Conservation (phyloP, 192 early-diverging fungal genomes). For the Entophlyctis luteolus region DNA sequence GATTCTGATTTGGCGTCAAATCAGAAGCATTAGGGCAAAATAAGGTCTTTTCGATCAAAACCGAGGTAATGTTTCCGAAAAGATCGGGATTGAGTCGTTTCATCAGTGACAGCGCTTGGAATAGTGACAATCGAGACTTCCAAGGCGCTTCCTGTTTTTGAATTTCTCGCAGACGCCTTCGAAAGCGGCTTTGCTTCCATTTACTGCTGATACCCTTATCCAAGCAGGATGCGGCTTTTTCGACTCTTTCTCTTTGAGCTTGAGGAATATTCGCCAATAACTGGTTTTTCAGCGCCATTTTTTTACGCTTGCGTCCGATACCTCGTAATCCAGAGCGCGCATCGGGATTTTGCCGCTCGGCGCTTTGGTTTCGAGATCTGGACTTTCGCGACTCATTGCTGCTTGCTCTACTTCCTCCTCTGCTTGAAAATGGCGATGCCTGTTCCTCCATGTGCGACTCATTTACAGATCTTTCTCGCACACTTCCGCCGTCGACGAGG, state of each 20-base stretch:
- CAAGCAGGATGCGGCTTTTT: slow-evolving; percentile 35
- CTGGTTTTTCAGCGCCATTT: slow-evolving; percentile 22
- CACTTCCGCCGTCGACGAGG: slow-evolving; percentile 19
- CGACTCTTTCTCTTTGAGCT: slow-evolving; percentile 37
- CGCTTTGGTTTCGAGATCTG: slow-evolving; percentile 21
- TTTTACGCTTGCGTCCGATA: slow-evolving; percentile 27
- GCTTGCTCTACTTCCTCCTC: neutral
- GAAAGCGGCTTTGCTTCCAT: slow-evolving; percentile 36
- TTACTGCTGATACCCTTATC: slow-evolving; percentile 24
- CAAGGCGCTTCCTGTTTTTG: neutral
- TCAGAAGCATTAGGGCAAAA: too few species aligned
- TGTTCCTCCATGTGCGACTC: neutral
- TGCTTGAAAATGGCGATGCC: neutral
- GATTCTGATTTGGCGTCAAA: too few species aligned
- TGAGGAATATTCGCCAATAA: slow-evolving; percentile 16
- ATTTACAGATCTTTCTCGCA: neutral
- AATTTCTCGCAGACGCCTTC: neutral
- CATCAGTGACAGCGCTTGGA: neutral
- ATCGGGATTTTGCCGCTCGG: slow-evolving; percentile 17
- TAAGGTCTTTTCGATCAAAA: neutral
- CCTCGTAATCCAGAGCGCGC: slow-evolving; percentile 2
- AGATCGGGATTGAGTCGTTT: slow-evolving; percentile 3
- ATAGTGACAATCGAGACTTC: neutral
- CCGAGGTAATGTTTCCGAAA: neutral
- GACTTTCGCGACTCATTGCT: slow-evolving; percentile 9